Conservation (phyloP, 345 rosid species). For the Melaleuca quinquenervia region DNA sequence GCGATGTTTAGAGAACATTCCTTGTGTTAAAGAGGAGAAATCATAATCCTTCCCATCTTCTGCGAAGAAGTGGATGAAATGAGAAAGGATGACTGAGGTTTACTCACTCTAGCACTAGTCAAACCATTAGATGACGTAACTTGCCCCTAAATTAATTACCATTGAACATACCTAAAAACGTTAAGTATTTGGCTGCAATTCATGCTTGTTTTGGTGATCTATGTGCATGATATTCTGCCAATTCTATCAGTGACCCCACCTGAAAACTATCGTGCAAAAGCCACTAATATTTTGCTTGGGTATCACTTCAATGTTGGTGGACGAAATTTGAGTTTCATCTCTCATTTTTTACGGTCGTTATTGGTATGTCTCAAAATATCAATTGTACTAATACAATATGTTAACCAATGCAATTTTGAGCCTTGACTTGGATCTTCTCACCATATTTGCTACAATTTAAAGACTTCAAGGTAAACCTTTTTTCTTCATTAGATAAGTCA, state of each 20-base stretch:
- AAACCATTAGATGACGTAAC: slow-evolving; percentile 36
- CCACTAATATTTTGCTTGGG: background rate
- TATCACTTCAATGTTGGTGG: background rate
- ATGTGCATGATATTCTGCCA: background rate
- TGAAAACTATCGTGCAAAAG: background rate
- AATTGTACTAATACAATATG: background rate
- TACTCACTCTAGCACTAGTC: slow-evolving; percentile 19
- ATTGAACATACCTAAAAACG: background rate
- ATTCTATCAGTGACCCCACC: background rate
- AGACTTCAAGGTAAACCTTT: background rate
- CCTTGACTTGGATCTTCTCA: background rate
- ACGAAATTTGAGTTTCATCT: background rate
- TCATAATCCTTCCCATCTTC: slow-evolving; percentile 69
- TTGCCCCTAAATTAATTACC: slow-evolving; percentile 23
- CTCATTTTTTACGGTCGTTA: background rate
- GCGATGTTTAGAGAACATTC: slow-evolving; percentile 74
- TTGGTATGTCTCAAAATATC: background rate
- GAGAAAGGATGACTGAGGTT: slow-evolving; percentile 42
- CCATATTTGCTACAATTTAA: background rate
- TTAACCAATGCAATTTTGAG: background rate
- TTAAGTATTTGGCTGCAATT: background rate
- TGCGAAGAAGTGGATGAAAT: slow-evolving; percentile 24
- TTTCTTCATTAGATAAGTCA: too few species aligned
- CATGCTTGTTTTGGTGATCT: background rate
- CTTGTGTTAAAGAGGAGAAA: slow-evolving; percentile 87